A percentile compares a stretch with the other conserved stretches of the same genome.
phyloP scores from a whole-genome alignment of 2,329 filamentous ascomycete genomes.

The Biscogniauxia mediterranea region DNA sequence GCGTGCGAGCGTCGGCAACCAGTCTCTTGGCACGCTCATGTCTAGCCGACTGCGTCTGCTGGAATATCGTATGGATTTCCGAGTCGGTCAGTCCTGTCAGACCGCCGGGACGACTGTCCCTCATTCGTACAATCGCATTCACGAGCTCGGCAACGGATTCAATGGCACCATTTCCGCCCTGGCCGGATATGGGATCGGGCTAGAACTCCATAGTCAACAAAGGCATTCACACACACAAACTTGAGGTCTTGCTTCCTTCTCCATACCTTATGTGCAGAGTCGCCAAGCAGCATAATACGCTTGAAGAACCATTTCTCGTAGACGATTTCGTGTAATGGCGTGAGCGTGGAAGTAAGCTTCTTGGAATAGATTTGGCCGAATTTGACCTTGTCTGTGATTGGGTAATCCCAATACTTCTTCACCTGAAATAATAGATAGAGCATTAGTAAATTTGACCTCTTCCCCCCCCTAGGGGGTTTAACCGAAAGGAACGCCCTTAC shows the following conservation, averaged over 20 bases:
- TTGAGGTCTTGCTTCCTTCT: too few relatives aligned
- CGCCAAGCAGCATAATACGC: neutral
- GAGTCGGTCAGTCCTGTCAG: too few relatives aligned
- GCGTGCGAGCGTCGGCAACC: too few relatives aligned
- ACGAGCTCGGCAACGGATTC: slow-evolving; percentile 23
- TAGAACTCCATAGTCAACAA: slow-evolving; percentile 3
- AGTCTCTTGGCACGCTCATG: too few relatives aligned
- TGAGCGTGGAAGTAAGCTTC: neutral
- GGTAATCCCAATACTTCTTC: neutral
- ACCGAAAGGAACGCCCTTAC: too few relatives aligned
- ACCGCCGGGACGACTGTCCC: too few relatives aligned
- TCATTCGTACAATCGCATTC: slow-evolving; percentile 3
- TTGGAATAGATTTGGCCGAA: neutral
- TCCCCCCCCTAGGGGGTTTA: too few relatives aligned
- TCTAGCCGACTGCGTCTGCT: too few relatives aligned
- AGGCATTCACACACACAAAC: too few relatives aligned
- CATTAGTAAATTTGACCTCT: too few relatives aligned
- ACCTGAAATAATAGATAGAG: neutral
- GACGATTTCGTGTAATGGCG: neutral
- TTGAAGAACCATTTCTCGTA: slow-evolving; percentile 1
- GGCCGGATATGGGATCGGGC: slow-evolving; percentile 24
- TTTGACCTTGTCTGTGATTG: neutral
- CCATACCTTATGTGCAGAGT: slow-evolving; percentile 2
- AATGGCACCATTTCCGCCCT: slow-evolving; percentile 27
- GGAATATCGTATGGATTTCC: too few relatives aligned